These are phyloP conservation scores for Russula foetens DNA, from an alignment of 768 basidiomycete species.

Conservation along the genomic window DNA sequence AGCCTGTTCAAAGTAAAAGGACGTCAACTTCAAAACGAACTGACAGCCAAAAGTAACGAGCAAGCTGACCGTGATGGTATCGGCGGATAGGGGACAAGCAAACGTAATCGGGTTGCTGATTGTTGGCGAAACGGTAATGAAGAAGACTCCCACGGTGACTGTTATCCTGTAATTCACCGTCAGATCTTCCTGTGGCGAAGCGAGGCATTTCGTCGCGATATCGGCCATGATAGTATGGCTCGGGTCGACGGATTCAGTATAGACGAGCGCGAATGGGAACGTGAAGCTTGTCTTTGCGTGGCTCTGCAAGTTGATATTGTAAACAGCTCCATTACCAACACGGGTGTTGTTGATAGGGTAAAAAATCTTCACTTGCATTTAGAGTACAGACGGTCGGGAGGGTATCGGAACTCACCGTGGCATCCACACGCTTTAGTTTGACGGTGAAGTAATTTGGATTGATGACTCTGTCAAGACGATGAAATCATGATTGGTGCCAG, in stretches of 20 bases:
- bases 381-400: not conserved
- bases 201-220: conserved; percentile 49
- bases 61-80: conserved; percentile 27
- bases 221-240: conserved; percentile 47
- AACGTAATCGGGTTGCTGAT: conserved; percentile 56
- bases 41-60: not conserved
- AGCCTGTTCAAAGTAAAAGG: not conserved
- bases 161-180: conserved; percentile 59
- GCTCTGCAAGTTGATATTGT: conserved; percentile 37
- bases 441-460: conserved; percentile 81
- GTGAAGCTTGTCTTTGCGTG: conserved; percentile 55
- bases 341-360: conserved; percentile 68
- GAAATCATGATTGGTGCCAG: conserved; percentile 4
- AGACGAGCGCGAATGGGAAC: conserved; percentile 66
- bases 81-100: conserved; percentile 47
- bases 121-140: conserved; percentile 58
- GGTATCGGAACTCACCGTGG: conserved; percentile 36
- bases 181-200: conserved; percentile 39
- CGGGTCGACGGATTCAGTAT: conserved; percentile 48
- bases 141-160: conserved; percentile 57
- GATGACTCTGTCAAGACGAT: conserved; percentile 42
- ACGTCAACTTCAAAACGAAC: not conserved
- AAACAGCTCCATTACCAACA: conserved; percentile 54
- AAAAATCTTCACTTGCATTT: conserved; percentile 39
- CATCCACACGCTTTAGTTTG: conserved; percentile 53